Percentiles rank a stretch among this genome's conserved stretches.
phyloP scores from a whole-genome alignment of 2,329 filamentous ascomycete species.

The Curvularia verruculosa region DNA sequence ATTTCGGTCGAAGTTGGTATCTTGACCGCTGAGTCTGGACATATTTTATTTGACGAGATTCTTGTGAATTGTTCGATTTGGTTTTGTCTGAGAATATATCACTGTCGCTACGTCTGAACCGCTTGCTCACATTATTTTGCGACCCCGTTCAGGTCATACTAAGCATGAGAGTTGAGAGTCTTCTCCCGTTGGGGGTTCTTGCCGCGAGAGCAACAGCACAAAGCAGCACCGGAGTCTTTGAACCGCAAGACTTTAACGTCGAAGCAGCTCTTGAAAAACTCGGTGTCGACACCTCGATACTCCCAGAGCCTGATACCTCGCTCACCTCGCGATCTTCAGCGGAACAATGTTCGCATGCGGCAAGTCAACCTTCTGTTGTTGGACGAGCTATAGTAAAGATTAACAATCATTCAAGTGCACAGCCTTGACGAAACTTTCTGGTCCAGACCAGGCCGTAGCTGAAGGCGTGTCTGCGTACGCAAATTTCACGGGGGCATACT shows the following conservation, averaged over 20 bases:
- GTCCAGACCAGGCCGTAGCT: constrained; percentile 14
- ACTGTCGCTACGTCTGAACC: not conserved
- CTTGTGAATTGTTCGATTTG: too few species aligned
- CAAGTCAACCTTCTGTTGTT: not conserved
- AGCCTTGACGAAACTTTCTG: constrained; percentile 22
- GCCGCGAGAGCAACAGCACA: constrained; percentile 1
- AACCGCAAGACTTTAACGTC: constrained; percentile 11
- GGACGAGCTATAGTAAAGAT: not conserved
- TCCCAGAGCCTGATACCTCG: not conserved
- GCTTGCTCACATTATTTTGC: not conserved
- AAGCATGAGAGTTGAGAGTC: not conserved
- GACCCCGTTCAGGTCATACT: not conserved
- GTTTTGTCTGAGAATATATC: not conserved
- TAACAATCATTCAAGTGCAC: constrained; percentile 19
- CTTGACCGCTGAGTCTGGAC: not conserved
- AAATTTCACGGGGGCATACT: constrained; percentile 19
- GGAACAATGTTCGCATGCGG: constrained; percentile 2
- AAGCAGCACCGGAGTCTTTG: not conserved
- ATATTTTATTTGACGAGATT: not conserved
- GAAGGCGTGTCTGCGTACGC: constrained; percentile 13
- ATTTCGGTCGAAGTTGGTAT: not conserved
- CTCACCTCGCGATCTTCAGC: not conserved
- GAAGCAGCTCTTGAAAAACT: constrained; percentile 2
- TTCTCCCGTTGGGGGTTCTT: not conserved
- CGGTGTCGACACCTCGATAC: constrained; percentile 2